Percentiles rank a stretch among this genome's conserved stretches.
Conservation (phyloP, 371 early-diverging fungal genomes). For the Zychaea mexicana region DNA sequence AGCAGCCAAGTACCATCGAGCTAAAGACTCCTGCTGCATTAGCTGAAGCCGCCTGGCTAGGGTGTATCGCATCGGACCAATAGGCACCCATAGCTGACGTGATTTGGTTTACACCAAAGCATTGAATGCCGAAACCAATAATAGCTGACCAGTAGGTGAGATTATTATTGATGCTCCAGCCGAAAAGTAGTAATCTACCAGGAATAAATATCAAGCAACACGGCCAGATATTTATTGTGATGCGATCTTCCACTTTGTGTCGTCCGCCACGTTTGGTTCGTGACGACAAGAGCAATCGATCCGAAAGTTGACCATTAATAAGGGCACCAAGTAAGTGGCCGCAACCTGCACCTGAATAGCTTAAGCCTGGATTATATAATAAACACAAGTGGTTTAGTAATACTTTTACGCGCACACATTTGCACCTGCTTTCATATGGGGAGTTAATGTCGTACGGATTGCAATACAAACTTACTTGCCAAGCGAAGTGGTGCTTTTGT, state of each 20-base stretch:
- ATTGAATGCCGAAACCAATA: slow-evolving; percentile 44
- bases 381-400: too few species aligned
- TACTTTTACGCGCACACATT: too few species aligned
- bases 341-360: slow-evolving; percentile 42
- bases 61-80: slow-evolving; percentile 36
- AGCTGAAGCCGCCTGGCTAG: slow-evolving; percentile 39
- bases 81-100: slow-evolving; percentile 36
- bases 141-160: slow-evolving; percentile 38
- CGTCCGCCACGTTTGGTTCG: slow-evolving; percentile 18
- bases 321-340: slow-evolving; percentile 43
- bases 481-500: slow-evolving; percentile 32
- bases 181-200: slow-evolving; percentile 42
- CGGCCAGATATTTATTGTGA: slow-evolving; percentile 28
- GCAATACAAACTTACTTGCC: slow-evolving; percentile 34
- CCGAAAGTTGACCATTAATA: slow-evolving; percentile 18
- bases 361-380: too few species aligned
- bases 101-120: slow-evolving; percentile 44
- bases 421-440: too few species aligned
- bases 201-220: slow-evolving; percentile 38
- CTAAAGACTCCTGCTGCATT: slow-evolving; percentile 41
- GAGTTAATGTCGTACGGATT: too few species aligned
- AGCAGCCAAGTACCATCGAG: slow-evolving; percentile 16
- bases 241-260: slow-evolving; percentile 21
- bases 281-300: slow-evolving; percentile 21
- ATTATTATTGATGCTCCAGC: slow-evolving; percentile 40